Percentiles rank a stretch among this genome's conserved stretches.
phyloP scores from a whole-genome alignment of 768 basidiomycete species.

The Suillus ampliporus region DNA sequence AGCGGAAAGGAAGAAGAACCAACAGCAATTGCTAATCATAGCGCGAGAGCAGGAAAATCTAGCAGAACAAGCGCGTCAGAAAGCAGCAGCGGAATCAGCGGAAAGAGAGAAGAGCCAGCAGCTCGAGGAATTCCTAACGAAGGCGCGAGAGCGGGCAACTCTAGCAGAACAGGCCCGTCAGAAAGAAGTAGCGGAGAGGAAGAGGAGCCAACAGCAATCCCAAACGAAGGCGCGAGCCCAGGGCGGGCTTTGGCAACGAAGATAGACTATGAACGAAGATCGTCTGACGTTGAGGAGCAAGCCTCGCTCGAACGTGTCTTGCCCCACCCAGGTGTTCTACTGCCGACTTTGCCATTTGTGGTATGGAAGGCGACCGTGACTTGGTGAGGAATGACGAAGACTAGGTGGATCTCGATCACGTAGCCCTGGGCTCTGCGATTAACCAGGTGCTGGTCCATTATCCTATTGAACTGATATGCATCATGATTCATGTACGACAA shows the following conservation, averaged over 20 bases:
- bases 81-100: conserved; percentile 25
- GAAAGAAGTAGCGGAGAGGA: too few relatives aligned
- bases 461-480: background rate
- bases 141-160: conserved; percentile 35
- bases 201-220: too few relatives aligned
- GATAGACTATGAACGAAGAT: conserved; percentile 29
- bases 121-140: conserved; percentile 37
- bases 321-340: conserved; percentile 31
- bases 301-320: background rate
- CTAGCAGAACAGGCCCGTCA: too few relatives aligned
- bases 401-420: background rate
- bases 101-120: conserved; percentile 35
- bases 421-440: background rate
- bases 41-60: too few relatives aligned
- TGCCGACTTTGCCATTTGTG: conserved; percentile 39
- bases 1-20: too few relatives aligned
- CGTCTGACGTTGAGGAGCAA: conserved; percentile 23
- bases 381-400: conserved; percentile 36
- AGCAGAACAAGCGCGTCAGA: conserved; percentile 33
- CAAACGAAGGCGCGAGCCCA: too few relatives aligned
- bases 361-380: conserved; percentile 40
- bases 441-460: background rate
- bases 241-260: conserved; percentile 28
- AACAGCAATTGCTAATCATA: too few relatives aligned
- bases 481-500: background rate